These are phyloP conservation scores for Didymella exigua DNA, from an alignment of 2,329 filamentous ascomycete genomes.

Conservation along the genomic window DNA sequence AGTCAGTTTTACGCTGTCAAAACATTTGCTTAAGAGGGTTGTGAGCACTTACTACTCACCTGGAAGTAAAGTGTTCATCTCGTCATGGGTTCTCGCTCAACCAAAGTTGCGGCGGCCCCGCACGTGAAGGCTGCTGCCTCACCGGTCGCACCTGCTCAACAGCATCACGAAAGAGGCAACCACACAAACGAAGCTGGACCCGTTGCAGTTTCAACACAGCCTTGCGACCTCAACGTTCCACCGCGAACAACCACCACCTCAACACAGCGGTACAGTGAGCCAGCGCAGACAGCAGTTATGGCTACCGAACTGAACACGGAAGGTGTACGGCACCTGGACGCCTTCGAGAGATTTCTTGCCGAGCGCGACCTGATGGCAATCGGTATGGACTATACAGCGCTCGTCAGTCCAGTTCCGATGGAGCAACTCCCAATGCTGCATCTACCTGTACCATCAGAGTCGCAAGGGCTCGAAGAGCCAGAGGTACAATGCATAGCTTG, in stretches of 20 bases:
- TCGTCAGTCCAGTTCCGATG: not conserved
- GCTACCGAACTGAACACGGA: constrained; percentile 1
- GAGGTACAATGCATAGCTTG: constrained; percentile 33
- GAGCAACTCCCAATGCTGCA: not conserved
- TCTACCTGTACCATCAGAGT: not conserved
- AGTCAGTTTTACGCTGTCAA: constrained; percentile 20
- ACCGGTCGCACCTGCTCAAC: constrained; percentile 12
- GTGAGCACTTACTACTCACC: not conserved
- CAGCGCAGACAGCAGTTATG: constrained; percentile 1
- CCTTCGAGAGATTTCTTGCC: constrained; percentile 12
- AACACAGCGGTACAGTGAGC: constrained; percentile 25
- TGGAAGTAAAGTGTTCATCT: not conserved
- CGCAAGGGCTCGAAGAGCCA: not conserved
- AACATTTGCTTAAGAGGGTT: constrained; percentile 9
- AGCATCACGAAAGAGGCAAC: constrained; percentile 15
- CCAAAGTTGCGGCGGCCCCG: constrained; percentile 26
- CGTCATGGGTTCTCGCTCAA: constrained; percentile 38
- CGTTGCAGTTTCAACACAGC: not conserved
- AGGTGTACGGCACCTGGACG: not conserved
- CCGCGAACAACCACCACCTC: not conserved
- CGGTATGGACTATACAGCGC: not conserved
- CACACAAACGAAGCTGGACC: constrained; percentile 14
- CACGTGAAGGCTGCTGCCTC: constrained; percentile 27
- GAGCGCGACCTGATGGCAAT: constrained; percentile 20
- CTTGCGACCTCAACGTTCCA: constrained; percentile 13